Percentiles rank a stretch among this genome's conserved stretches.
phyloP scores from a whole-genome alignment of 139 green algal genomes.

The Pseudopediastrum boryanum region DNA sequence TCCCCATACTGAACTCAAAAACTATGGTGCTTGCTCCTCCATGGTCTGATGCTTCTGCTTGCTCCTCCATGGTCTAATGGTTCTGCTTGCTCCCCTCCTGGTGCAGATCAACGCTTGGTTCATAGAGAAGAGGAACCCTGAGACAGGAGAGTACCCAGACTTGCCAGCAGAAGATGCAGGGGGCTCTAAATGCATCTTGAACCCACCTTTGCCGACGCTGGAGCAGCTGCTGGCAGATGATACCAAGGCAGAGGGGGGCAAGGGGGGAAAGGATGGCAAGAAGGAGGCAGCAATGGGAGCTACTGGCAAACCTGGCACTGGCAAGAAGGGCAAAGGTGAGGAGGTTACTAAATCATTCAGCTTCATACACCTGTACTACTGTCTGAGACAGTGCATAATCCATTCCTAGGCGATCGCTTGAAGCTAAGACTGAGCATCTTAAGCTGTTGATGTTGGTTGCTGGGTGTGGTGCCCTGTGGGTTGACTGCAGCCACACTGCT shows the following conservation, averaged over 20 bases:
- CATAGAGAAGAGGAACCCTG: constrained; percentile 76
- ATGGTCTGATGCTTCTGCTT: too few species aligned
- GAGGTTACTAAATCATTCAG: not conserved
- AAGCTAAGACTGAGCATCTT: too few species aligned
- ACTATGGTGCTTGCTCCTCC: too few species aligned
- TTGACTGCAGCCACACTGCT: too few species aligned
- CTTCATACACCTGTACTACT: too few species aligned
- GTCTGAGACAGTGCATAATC: too few species aligned
- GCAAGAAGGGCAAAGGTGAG: constrained; percentile 41
- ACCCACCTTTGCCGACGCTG: constrained; percentile 64
- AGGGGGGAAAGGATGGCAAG: constrained; percentile 50
- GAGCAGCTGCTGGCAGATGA: constrained; percentile 48
- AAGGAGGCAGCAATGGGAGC: constrained; percentile 49
- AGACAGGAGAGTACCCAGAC: constrained; percentile 81
- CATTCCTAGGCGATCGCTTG: too few species aligned
- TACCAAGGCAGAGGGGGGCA: constrained; percentile 46
- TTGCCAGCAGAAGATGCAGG: constrained; percentile 79
- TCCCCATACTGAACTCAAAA: too few species aligned
- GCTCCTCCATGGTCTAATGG: not conserved
- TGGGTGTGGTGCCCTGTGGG: too few species aligned
- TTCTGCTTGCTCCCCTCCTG: not conserved
- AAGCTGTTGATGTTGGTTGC: too few species aligned
- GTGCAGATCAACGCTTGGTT: constrained; percentile 88
- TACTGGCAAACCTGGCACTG: constrained; percentile 46
- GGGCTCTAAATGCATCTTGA: constrained; percentile 80